Evolutionary conservation across 108 stramenopile genomes (phyloP), one percentile per base, ranked within the genome.

Genomic region (Fragilariopsis cylindrus): DNA sequence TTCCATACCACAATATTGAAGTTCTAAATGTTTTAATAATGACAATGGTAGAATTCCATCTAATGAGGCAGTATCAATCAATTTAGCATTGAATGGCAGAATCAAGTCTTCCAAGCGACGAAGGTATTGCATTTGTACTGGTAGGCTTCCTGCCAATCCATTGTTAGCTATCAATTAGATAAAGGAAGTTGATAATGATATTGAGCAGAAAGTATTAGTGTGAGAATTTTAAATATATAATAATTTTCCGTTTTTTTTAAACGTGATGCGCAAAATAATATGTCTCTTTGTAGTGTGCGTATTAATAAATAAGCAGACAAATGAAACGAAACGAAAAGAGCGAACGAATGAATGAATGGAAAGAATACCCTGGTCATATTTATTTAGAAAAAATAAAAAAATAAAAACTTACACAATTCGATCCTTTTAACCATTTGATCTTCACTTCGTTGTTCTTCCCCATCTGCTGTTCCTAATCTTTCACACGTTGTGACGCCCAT

Each of bases 51-150:
- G 4, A 6, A 79, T 21, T 11, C 41, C 40, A 21, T 12, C 12
- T 12, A 63, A 15, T 8, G 55, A 41, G 57, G 58, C 19, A 15
- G 13, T 60, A 2, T 57, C 67, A 7, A 21, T 7, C 7, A 79
- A 18, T 5, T 57, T 18, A 2, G 48, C 7, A 19, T 79, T 79
- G 52, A 54, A 73, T 45, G 57, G 48, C 7, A 53, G 19, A 15
- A 58, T 44, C 48, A 72, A 44, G 8, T 12, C 9, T 52, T 73
- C 50, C 67, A 79, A 49, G 5, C 49, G 19, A 39, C n/a, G 40
- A 50, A 77, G 76, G 16, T 65, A 56, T 50, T 56, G 44, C 5
- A 78, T 49, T 68, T 78, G 65, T 5, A 46, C 13, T 12, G 77
- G 77, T 1, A 78, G 12, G 2, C 13, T 7, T 41, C 77, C 77